These are phyloP conservation scores for Monosporozyma unispora DNA, from an alignment of 805 yeast species.

Conservation along the genomic window DNA sequence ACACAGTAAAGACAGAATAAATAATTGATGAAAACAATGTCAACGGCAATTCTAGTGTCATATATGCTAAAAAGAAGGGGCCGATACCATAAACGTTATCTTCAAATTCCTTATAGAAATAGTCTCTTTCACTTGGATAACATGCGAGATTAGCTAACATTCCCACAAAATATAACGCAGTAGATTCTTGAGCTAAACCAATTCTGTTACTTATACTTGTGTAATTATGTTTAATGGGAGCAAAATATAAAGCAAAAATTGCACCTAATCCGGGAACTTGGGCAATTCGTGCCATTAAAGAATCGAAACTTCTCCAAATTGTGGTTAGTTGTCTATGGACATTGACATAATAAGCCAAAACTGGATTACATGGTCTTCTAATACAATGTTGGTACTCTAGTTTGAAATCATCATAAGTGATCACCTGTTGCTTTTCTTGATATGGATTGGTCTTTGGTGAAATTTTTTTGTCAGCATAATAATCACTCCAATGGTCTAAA, in stretches of 20 bases:
- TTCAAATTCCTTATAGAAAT: constrained; percentile 69
- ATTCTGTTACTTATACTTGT: constrained; percentile 56
- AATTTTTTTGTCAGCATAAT: background rate
- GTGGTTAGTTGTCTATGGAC: constrained; percentile 31
- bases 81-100: constrained; percentile 61
- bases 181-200: constrained; percentile 67
- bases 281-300: constrained; percentile 51
- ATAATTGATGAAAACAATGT: constrained; percentile 38
- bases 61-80: constrained; percentile 44
- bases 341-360: constrained; percentile 32
- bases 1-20: constrained; percentile 52
- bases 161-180: constrained; percentile 69
- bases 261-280: constrained; percentile 59
- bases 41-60: constrained; percentile 27
- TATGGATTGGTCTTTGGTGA: background rate
- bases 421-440: constrained; percentile 1
- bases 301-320: constrained; percentile 45
- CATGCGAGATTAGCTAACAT: constrained; percentile 68
- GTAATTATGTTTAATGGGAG: constrained; percentile 42
- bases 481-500: constrained; percentile 32
- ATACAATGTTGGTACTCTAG: constrained; percentile 15
- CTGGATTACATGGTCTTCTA: constrained; percentile 14
- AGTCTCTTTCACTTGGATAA: constrained; percentile 63
- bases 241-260: constrained; percentile 57
- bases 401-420: constrained; percentile 13